phyloP scores from a whole-genome alignment of 2,329 filamentous ascomycete genomes.

The Aspergillus flavus region DNA sequence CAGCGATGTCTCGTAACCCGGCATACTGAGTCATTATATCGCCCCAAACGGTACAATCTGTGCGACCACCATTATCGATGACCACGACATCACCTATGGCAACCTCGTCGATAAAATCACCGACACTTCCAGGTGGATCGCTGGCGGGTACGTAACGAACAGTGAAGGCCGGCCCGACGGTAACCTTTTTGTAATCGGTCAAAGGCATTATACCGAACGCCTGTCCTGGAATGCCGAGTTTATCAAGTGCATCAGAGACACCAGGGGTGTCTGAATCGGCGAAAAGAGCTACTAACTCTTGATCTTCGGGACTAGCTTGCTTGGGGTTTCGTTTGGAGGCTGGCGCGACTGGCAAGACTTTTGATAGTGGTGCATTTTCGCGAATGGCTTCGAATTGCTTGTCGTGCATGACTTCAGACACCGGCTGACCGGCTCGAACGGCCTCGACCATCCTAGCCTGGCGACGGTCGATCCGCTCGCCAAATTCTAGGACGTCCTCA shows the following conservation, averaged over 20 bases:
- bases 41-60: conserved; percentile 40
- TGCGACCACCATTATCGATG: conserved; percentile 38
- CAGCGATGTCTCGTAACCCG: conserved; percentile 32
- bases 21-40: conserved; percentile 43
- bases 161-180: conserved; percentile 37
- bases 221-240: conserved; percentile 24
- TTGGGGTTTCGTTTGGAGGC: conserved; percentile 7
- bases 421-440: conserved; percentile 19
- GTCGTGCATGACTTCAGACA: conserved; percentile 26
- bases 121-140: conserved; percentile 29
- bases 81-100: conserved; percentile 34
- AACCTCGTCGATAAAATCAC: conserved; percentile 38
- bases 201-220: conserved; percentile 22
- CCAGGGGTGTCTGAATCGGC: conserved; percentile 22
- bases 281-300: conserved; percentile 21
- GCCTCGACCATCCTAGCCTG: conserved; percentile 23
- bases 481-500: conserved; percentile 19
- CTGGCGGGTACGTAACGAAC: conserved; percentile 32
- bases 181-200: conserved; percentile 31
- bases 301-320: conserved; percentile 14
- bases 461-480: conserved; percentile 18
- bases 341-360: not conserved
- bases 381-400: conserved; percentile 23
- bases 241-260: conserved; percentile 26
- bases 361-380: not conserved